Evolutionary conservation across 176 grass and related monocot species (phyloP).

Genomic region (Chloris gayana): DNA sequence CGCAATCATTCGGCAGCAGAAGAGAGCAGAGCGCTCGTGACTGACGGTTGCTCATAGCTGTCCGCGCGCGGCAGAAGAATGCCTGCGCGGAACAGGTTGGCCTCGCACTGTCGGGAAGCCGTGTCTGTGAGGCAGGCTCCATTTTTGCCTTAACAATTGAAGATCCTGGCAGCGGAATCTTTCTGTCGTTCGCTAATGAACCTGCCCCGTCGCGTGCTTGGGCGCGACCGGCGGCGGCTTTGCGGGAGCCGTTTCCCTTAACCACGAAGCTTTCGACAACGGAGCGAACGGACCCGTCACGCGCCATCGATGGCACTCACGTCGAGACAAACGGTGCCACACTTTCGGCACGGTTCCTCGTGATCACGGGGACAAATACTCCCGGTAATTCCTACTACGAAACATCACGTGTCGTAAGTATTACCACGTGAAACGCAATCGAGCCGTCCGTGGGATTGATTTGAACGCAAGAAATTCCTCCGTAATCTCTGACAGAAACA

Average conservation of each 20-base stretch:
- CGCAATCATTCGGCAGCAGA: conserved; percentile 25
- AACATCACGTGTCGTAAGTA: too few species aligned
- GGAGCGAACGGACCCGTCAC: too few species aligned
- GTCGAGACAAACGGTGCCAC: conserved; percentile 1
- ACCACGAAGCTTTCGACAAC: not conserved
- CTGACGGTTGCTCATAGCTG: conserved; percentile 2
- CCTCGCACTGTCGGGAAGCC: not conserved
- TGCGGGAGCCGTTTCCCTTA: not conserved
- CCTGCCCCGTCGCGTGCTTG: not conserved
- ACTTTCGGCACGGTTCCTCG: conserved; percentile 14
- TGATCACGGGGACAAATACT: conserved; percentile 12
- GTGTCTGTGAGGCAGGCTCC: not conserved
- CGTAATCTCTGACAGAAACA: not conserved
- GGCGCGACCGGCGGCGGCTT: not conserved
- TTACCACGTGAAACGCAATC: not conserved
- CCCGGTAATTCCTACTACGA: too few species aligned
- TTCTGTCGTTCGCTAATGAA: not conserved
- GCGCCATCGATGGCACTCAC: not conserved
- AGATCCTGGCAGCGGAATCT: not conserved
- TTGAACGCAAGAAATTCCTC: not conserved
- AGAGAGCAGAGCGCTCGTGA: not conserved
- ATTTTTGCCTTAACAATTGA: conserved; percentile 4
- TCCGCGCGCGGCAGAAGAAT: not conserved
- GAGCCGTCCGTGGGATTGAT: not conserved
- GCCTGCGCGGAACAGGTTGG: conserved; percentile 43